Evolutionary conservation across 176 grass and related monocot genomes (phyloP).

Genomic region (Rhynchospora breviuscula): DNA sequence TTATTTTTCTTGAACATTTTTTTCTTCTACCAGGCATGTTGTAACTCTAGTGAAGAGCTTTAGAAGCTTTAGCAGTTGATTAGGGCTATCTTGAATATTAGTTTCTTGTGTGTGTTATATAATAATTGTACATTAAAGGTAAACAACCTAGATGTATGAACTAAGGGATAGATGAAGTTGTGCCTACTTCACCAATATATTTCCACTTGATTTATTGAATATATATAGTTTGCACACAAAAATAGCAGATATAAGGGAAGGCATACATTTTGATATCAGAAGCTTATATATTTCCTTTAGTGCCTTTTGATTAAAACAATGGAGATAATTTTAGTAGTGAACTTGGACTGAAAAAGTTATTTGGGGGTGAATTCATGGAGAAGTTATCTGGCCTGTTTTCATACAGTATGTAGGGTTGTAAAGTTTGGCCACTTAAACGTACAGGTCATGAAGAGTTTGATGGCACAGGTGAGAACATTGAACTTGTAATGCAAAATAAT

Average conservation of each 20-base stretch:
- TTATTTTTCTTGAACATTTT: background rate
- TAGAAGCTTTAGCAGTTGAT: background rate
- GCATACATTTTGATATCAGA: background rate
- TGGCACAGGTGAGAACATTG: background rate
- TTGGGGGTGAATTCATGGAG: background rate
- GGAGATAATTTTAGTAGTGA: background rate
- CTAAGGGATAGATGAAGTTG: background rate
- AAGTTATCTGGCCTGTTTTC: background rate
- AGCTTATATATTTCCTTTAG: background rate
- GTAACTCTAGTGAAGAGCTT: background rate
- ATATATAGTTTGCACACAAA: background rate
- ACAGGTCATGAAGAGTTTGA: background rate
- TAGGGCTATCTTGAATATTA: background rate
- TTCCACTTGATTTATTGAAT: background rate
- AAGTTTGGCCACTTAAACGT: background rate
- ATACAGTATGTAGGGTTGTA: background rate
- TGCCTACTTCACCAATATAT: background rate
- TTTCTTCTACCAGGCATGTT: background rate
- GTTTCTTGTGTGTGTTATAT: background rate
- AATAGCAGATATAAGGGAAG: background rate
- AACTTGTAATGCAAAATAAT: background rate
- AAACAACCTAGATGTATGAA: background rate
- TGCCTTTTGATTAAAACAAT: background rate
- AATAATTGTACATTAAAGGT: background rate
- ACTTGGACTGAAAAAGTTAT: background rate